Conservation (phyloP, 306 rosid genomes). For the Casuarina cunninghamiana region DNA sequence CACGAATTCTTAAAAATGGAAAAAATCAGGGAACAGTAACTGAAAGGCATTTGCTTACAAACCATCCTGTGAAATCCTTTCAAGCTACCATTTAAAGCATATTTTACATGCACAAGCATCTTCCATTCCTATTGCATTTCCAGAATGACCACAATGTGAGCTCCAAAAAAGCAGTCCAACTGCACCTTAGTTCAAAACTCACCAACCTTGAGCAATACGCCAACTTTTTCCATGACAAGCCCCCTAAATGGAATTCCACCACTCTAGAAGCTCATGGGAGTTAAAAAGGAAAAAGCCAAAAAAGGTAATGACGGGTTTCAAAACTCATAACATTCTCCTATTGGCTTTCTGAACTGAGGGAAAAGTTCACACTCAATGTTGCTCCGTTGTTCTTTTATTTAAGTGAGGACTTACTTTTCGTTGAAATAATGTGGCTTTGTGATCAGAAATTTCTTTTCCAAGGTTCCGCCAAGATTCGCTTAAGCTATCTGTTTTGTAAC, state of each 20-base stretch:
- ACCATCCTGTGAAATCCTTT: neutral
- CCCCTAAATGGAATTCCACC: neutral
- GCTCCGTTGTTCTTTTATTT: neutral
- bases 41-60: no score
- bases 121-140: neutral
- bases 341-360: neutral
- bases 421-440: neutral
- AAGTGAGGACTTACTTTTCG: no score
- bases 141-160: neutral
- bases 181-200: neutral
- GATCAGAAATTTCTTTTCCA: neutral
- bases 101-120: neutral
- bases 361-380: neutral
- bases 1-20: no score
- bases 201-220: neutral
- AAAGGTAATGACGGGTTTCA: neutral
- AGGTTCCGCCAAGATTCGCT: neutral
- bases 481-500: neutral
- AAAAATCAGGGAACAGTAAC: no score
- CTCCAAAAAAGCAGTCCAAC: neutral
- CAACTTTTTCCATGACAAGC: no score
- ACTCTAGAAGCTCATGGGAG: constrained; percentile 1
- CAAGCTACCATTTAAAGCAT: neutral
- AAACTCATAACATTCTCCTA: neutral
- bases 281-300: no score